A percentile compares a stretch with the other conserved stretches of the same genome.
Evolutionary conservation across 192 early-diverging fungal genomes (phyloP).

Genomic region (Thoreauomyces humboldtii): DNA sequence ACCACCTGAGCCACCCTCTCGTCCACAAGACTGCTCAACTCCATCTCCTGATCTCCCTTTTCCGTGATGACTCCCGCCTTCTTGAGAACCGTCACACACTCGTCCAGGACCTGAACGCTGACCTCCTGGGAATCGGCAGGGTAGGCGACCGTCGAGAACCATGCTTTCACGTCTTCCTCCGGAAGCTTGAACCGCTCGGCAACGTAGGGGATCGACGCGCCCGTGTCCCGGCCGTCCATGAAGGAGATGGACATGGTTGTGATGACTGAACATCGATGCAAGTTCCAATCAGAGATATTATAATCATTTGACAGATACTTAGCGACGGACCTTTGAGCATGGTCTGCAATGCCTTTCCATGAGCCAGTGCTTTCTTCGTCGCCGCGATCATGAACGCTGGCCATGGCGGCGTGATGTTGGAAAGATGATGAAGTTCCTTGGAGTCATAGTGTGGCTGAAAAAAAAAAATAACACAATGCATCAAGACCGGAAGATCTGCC

Average conservation of each 20-base stretch:
- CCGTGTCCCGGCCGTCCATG: slow-evolving; percentile 38
- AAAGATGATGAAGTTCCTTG: slow-evolving; percentile 66
- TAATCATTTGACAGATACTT: neutral
- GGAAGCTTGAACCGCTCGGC: slow-evolving; percentile 44
- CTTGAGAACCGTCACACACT: slow-evolving; percentile 50
- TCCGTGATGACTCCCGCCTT: slow-evolving; percentile 51
- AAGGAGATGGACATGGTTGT: slow-evolving; percentile 42
- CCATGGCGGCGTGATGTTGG: slow-evolving; percentile 83
- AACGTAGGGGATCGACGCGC: slow-evolving; percentile 48
- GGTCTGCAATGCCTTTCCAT: slow-evolving; percentile 20
- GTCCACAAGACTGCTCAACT: neutral
- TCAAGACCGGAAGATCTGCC: no score
- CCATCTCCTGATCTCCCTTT: neutral
- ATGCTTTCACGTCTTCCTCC: slow-evolving; percentile 57
- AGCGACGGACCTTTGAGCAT: slow-evolving; percentile 33
- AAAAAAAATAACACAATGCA: neutral
- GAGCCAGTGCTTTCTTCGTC: slow-evolving; percentile 37
- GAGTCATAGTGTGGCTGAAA: slow-evolving; percentile 63
- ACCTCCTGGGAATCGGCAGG: slow-evolving; percentile 43
- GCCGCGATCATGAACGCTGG: slow-evolving; percentile 84
- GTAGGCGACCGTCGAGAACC: slow-evolving; percentile 65
- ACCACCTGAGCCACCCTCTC: neutral
- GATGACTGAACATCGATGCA: no score
- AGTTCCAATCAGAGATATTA: neutral
- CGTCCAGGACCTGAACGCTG: slow-evolving; percentile 39